phyloP scores from a whole-genome alignment of 176 grass and related monocot species.

The Rhynchospora tenuis region DNA sequence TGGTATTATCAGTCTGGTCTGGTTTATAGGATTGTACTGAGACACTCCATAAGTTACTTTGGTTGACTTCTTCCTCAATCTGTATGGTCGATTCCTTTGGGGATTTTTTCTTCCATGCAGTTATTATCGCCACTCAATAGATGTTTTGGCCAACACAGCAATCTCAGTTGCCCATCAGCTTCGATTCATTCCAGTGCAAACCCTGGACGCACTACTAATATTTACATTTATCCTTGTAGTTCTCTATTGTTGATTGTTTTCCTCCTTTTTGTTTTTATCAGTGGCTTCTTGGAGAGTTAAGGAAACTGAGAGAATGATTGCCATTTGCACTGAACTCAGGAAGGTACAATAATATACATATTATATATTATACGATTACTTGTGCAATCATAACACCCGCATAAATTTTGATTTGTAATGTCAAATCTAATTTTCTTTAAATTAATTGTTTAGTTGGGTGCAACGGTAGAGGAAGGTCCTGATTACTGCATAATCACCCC shows the following conservation, averaged over 20 bases:
- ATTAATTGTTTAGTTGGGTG: conserved; percentile 48
- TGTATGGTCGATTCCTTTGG: background rate
- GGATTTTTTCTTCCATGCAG: background rate
- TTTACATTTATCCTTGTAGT: background rate
- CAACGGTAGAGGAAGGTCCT: conserved; percentile 80
- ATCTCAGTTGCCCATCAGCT: background rate
- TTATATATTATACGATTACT: background rate
- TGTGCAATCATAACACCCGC: background rate
- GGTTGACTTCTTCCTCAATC: background rate
- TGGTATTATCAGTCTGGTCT: background rate
- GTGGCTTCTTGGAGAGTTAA: conserved; percentile 99
- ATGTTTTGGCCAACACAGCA: background rate
- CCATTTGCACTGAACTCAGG: conserved; percentile 74
- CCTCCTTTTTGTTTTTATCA: conserved; percentile 23
- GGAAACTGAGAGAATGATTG: conserved; percentile 96
- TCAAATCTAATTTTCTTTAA: background rate
- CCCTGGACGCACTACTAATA: background rate
- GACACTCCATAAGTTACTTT: background rate
- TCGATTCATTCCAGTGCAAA: background rate
- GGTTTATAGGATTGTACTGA: background rate
- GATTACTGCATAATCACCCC: conserved; percentile 98
- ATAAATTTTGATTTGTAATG: background rate
- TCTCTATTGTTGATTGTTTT: background rate
- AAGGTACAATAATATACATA: conserved; percentile 45
- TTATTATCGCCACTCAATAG: background rate